These are phyloP conservation scores for Gaeumannomyces sp. DNA, from an alignment of 2,329 filamentous ascomycete genomes.

Conservation along the genomic window DNA sequence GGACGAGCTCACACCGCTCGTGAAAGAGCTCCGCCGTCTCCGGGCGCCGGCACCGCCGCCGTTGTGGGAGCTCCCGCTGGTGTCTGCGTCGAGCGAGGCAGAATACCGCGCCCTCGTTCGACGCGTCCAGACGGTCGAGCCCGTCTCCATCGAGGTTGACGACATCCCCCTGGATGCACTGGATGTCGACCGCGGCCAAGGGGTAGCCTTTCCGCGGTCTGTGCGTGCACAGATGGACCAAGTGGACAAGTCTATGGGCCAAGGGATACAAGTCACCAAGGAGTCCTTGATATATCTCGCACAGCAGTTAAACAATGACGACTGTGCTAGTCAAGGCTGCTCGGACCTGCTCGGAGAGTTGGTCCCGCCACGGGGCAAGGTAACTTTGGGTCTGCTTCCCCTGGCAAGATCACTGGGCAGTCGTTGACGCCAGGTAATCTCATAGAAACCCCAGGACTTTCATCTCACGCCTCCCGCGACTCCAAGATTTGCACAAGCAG, in stretches of 20 bases:
- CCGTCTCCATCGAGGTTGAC: neutral
- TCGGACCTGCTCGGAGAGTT: neutral
- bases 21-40: neutral
- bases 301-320: neutral
- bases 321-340: neutral
- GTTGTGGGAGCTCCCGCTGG: conserved; percentile 1
- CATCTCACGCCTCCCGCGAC: conserved; percentile 7
- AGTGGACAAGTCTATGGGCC: neutral
- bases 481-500: neutral
- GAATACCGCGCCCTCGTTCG: conserved; percentile 2
- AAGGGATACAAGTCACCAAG: conserved; percentile 1
- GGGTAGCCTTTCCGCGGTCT: neutral
- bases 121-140: neutral
- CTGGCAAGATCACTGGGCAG: neutral
- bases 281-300: neutral
- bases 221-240: neutral
- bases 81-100: neutral
- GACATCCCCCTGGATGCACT: conserved; percentile 3
- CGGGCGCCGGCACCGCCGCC: neutral
- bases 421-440: neutral
- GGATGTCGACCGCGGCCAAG: neutral
- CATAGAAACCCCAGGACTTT: neutral
- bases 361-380: neutral
- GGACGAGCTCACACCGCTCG: neutral
- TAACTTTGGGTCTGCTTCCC: neutral